Evolutionary conservation across 2,329 filamentous ascomycete species (phyloP), one percentile per base, ranked within the genome.

Genomic region (Calonectria pauciramosa): DNA sequence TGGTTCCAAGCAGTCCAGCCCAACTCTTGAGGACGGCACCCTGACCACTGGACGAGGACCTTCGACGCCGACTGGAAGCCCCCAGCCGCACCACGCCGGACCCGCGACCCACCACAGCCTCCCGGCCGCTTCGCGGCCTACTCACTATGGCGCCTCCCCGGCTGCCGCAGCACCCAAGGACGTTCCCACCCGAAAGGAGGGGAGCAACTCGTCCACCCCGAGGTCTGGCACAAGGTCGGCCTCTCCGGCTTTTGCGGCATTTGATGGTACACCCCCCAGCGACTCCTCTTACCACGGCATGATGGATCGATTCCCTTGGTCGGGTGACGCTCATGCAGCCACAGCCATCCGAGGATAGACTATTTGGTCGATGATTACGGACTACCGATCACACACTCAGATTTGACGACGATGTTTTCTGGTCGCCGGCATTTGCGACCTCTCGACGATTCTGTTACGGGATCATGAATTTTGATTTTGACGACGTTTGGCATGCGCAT

Each of bases 1-100:
- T 87, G 90, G 91, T 77, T 91, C 91, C 23, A 91, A 91, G 82
- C 90, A 90, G 80, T 86, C 87, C 52, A 89, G 87, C 72, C 87
- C 90, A 38, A 85, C 87, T 68, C 81, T 88, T 69, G 89, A 86
- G 78, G 89, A 91, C 68, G 89, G 87, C 51, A 87, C 87, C 16
- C 73, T 89, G 51, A 84, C 82, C 65, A 84, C 78, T 71, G 86
- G 86, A 28, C 86, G 87, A 72, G 56, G 20, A 63, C 4, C 38
- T 72, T 72, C 49, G 51, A 76, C 30, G 75, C 70, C 11, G 72
- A 71, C 34, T 72, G 3, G 71, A 76, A 71, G 74, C 78, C 66
- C 75, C 74, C 26, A 78, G 56, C 32, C 5, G 52, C 74, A 77
- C 70, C 87, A 87, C 7, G 82, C 84, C 30, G 82, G 83, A 47